Conservation (phyloP, 2,329 filamentous ascomycete genomes). For the Penicillium brevicompactum region DNA sequence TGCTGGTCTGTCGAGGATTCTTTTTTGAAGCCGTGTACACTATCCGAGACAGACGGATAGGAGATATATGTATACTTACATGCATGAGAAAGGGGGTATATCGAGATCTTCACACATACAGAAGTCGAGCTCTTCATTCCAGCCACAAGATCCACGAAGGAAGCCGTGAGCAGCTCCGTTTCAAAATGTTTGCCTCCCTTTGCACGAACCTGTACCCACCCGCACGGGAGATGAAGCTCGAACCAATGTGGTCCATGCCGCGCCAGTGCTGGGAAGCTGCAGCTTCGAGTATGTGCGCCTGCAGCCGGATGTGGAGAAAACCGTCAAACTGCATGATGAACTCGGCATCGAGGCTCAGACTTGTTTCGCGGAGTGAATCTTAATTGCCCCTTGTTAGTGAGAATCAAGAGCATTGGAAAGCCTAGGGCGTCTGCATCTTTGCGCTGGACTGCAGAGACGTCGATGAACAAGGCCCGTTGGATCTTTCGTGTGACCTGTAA, state of each 20-base stretch:
- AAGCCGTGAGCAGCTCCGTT: neutral
- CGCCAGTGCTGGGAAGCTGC: neutral
- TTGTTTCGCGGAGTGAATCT: neutral
- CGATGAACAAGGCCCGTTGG: slow-evolving; percentile 3
- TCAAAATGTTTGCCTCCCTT: neutral
- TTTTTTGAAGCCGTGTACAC: slow-evolving; percentile 14
- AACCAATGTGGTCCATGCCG: neutral
- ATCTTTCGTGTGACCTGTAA: slow-evolving; percentile 1
- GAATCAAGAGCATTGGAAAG: neutral
- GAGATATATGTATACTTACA: slow-evolving; percentile 14
- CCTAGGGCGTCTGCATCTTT: slow-evolving; percentile 1
- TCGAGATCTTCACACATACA: slow-evolving; percentile 1
- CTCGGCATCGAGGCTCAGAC: slow-evolving; percentile 3
- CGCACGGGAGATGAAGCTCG: neutral
- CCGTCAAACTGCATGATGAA: neutral
- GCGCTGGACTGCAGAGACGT: neutral
- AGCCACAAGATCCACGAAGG: neutral
- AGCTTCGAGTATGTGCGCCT: neutral
- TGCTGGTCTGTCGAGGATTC: slow-evolving; percentile 12
- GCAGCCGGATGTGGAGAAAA: neutral
- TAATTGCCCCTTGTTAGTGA: neutral
- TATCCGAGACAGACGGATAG: slow-evolving; percentile 27
- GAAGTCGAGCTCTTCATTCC: neutral
- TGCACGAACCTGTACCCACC: neutral
- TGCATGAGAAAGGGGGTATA: slow-evolving; percentile 5